Conservation (phyloP, 768 basidiomycete species). For the Galerina marginata region DNA sequence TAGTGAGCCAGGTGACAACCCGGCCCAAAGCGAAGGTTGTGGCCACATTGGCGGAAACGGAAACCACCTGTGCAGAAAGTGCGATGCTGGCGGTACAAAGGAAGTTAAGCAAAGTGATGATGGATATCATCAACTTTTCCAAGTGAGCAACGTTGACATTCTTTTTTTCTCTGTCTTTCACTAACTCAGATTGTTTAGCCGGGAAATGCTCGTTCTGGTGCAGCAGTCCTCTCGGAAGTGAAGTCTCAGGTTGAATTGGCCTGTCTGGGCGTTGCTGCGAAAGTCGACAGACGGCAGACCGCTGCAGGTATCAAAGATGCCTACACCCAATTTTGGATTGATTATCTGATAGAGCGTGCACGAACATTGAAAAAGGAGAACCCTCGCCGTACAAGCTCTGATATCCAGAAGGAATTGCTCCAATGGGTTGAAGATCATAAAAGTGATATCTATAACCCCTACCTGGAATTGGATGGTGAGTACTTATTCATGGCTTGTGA, state of each 20-base stretch:
- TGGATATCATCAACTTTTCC: slow-evolving; percentile 41
- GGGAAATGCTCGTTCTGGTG: slow-evolving; percentile 26
- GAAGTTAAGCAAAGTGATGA: slow-evolving; percentile 35
- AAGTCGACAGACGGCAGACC: slow-evolving; percentile 34
- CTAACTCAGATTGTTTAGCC: slow-evolving; percentile 19
- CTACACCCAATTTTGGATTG: slow-evolving; percentile 44
- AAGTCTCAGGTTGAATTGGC: slow-evolving; percentile 36
- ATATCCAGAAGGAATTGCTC: slow-evolving; percentile 31
- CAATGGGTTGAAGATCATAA: slow-evolving; percentile 32
- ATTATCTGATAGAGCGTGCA: slow-evolving; percentile 30
- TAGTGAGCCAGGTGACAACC: slow-evolving; percentile 41
- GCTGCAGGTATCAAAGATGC: slow-evolving; percentile 43
- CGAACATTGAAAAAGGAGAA: slow-evolving; percentile 25
- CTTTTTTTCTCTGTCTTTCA: slow-evolving; percentile 19
- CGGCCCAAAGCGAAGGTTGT: slow-evolving; percentile 40
- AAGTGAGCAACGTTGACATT: slow-evolving; percentile 29
- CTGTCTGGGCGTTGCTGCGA: slow-evolving; percentile 34
- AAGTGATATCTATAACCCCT: slow-evolving; percentile 33
- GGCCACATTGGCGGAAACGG: slow-evolving; percentile 46
- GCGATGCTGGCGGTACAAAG: slow-evolving; percentile 39
- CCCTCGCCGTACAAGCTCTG: slow-evolving; percentile 13
- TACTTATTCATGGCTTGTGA: background rate
- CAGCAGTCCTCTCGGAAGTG: slow-evolving; percentile 25
- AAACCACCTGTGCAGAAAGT: slow-evolving; percentile 47
- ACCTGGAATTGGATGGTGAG: slow-evolving; percentile 34